Percentiles rank a stretch among this genome's conserved stretches.
Evolutionary conservation across 371 early-diverging fungal genomes (phyloP).

Genomic region (Ecytonucleospora hepatopenaei): DNA sequence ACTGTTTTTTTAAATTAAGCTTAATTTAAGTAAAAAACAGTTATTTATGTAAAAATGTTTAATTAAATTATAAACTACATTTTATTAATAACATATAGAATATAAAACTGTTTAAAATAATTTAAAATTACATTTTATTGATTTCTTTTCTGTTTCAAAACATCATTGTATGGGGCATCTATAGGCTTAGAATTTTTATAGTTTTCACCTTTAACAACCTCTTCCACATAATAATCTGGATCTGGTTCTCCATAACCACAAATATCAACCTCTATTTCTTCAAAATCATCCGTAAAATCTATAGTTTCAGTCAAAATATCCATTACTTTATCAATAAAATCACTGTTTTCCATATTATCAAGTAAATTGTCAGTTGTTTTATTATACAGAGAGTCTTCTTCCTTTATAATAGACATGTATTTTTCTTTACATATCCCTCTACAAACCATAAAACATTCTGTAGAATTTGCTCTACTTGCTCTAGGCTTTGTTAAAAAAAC

Average conservation of each 20-base stretch:
- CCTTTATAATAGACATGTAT: not conserved
- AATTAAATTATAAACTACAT: too few species aligned
- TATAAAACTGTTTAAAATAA: too few species aligned
- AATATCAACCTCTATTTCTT: not conserved
- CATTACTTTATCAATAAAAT: not conserved
- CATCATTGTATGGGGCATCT: not conserved
- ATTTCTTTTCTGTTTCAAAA: not conserved
- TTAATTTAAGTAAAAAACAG: too few species aligned
- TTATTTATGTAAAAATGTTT: too few species aligned
- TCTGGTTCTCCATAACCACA: conserved; percentile 21
- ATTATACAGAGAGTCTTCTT: not conserved
- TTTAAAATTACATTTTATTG: not conserved
- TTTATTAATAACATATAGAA: too few species aligned
- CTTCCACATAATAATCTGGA: conserved; percentile 9
- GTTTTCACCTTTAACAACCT: not conserved
- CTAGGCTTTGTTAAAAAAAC: conserved; percentile 82
- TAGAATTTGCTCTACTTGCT: conserved; percentile 75
- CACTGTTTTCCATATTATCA: not conserved
- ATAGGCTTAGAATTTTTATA: not conserved
- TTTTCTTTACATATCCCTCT: conserved; percentile 8
- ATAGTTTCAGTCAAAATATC: not conserved
- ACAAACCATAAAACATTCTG: conserved; percentile 59
- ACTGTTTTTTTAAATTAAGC: too few species aligned
- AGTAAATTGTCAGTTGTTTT: too few species aligned
- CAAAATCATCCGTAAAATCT: not conserved